phyloP scores from a whole-genome alignment of 2,329 filamentous ascomycete species.

The Claviceps sorghi region DNA sequence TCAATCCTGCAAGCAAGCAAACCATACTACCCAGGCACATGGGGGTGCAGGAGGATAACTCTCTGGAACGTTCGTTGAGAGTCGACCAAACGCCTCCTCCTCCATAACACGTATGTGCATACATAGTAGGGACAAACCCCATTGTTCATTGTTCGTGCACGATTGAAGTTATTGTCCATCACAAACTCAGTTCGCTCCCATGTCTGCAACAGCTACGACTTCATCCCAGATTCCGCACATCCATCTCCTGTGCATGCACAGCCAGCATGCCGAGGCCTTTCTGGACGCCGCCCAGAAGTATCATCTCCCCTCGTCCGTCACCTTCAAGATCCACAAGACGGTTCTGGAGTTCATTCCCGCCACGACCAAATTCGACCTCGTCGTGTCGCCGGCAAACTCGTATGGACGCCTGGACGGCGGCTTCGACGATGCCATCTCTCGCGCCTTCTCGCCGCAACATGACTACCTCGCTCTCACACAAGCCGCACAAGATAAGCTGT shows the following conservation, averaged over 20 bases:
- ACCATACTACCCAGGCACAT: too few species aligned
- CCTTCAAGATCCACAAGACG: slow-evolving; percentile 23
- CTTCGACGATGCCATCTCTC: slow-evolving; percentile 40
- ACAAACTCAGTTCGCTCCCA: neutral
- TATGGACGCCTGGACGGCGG: slow-evolving; percentile 39
- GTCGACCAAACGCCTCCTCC: too few species aligned
- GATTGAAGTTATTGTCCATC: neutral
- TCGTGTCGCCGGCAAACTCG: slow-evolving; percentile 41
- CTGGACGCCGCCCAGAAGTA: slow-evolving; percentile 17
- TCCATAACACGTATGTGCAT: neutral
- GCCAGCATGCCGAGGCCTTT: slow-evolving; percentile 23
- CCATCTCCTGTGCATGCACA: slow-evolving; percentile 8
- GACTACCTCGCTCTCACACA: slow-evolving; percentile 33
- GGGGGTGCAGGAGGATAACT: too few species aligned
- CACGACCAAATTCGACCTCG: slow-evolving; percentile 26
- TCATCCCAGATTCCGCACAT: slow-evolving; percentile 6
- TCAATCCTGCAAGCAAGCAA: neutral
- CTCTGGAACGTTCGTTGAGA: too few species aligned
- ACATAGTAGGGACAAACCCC: neutral
- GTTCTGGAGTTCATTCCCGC: slow-evolving; percentile 23
- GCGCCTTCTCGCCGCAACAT: slow-evolving; percentile 27
- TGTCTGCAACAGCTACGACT: neutral
- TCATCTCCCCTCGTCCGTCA: slow-evolving; percentile 17
- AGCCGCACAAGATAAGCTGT: slow-evolving; percentile 28
- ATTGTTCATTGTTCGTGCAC: neutral